These are phyloP conservation scores for Taxillus chinensis DNA, from an alignment of 164 flowering plant species.

Conservation along the genomic window DNA sequence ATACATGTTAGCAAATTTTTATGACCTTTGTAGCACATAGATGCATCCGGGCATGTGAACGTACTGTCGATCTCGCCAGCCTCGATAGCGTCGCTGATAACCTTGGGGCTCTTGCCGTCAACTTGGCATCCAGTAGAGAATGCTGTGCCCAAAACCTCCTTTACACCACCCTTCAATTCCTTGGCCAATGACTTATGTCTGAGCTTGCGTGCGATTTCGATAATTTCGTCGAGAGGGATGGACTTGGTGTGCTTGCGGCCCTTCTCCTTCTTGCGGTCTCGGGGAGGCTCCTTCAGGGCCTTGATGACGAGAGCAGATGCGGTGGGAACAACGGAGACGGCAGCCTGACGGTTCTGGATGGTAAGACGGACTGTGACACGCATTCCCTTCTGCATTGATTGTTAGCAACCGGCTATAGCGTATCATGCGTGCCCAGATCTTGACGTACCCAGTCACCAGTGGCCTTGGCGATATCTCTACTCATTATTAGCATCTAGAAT, in stretches of 20 bases:
- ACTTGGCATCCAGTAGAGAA: constrained; percentile 54
- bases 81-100: too few species aligned
- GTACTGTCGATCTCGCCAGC: too few species aligned
- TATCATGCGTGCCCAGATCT: too few species aligned
- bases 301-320: constrained; percentile 57
- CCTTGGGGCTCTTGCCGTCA: constrained; percentile 48
- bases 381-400: constrained; percentile 50
- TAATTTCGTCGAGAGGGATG: constrained; percentile 43
- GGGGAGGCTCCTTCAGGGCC: constrained; percentile 57
- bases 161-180: constrained; percentile 38
- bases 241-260: constrained; percentile 48
- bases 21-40: too few species aligned
- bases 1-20: too few species aligned
- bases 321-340: constrained; percentile 49
- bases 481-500: too few species aligned
- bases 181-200: constrained; percentile 70
- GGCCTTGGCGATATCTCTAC: too few species aligned
- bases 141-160: constrained; percentile 61
- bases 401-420: too few species aligned
- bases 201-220: constrained; percentile 47
- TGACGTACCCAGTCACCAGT: too few species aligned
- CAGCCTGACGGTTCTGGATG: constrained; percentile 54
- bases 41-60: too few species aligned
- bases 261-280: constrained; percentile 49
- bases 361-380: constrained; percentile 66